These are phyloP conservation scores for Phylloporus rhodoxanthus DNA, from an alignment of 768 basidiomycete genomes.

Conservation along the genomic window DNA sequence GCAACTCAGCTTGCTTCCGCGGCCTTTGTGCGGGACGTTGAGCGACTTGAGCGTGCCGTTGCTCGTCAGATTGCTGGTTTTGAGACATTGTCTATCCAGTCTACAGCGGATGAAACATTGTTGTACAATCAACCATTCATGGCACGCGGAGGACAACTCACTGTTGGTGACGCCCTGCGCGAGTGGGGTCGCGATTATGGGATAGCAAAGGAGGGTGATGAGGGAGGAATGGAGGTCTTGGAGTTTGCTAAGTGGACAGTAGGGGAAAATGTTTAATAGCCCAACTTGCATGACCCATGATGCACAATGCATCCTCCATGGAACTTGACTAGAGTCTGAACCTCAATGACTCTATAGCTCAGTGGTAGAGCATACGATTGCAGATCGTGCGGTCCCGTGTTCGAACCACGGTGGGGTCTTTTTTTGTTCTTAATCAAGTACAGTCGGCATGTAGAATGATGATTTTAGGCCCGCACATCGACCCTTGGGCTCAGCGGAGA, in stretches of 20 bases:
- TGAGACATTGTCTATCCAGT: slow-evolving; percentile 51
- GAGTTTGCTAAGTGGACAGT: slow-evolving; percentile 65
- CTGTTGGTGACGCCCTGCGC: slow-evolving; percentile 34
- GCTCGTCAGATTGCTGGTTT: slow-evolving; percentile 84
- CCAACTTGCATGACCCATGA: too few species aligned
- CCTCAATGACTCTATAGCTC: slow-evolving; percentile 28
- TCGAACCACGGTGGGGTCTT: slow-evolving; percentile 45
- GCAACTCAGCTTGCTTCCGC: slow-evolving; percentile 39
- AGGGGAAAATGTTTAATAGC: slow-evolving; percentile 35
- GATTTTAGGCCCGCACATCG: too few species aligned
- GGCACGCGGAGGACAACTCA: slow-evolving; percentile 56
- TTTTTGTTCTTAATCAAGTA: too few species aligned
- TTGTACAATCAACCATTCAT: slow-evolving; percentile 71
- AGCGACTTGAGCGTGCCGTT: slow-evolving; percentile 64
- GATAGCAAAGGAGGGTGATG: slow-evolving; percentile 31
- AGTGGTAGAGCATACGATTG: slow-evolving; percentile 58
- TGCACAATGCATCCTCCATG: neutral
- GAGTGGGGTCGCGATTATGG: slow-evolving; percentile 53
- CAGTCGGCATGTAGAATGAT: too few species aligned
- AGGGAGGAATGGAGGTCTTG: slow-evolving; percentile 32
- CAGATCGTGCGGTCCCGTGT: slow-evolving; percentile 55
- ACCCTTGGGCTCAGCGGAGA: too few species aligned
- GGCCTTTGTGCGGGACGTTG: slow-evolving; percentile 51
- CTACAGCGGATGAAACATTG: slow-evolving; percentile 41
- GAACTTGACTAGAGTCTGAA: neutral